Evolutionary conservation across 1,139 yeast species (phyloP).

Genomic region (Saccharomyces hybrid): DNA sequence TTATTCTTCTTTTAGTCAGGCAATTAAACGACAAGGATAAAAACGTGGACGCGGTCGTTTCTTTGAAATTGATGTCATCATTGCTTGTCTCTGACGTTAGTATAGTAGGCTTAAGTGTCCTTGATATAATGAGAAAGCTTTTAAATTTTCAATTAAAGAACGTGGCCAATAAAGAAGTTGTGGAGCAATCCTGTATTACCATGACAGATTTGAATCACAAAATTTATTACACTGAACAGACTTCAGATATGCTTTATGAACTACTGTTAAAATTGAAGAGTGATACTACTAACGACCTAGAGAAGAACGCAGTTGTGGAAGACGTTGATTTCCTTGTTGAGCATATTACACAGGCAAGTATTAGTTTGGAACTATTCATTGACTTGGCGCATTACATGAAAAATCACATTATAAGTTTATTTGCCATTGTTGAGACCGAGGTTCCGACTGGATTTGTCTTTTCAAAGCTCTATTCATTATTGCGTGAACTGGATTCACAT

Average conservation of each 20-base stretch:
- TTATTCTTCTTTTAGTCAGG: conserved; percentile 41
- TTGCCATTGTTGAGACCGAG: conserved; percentile 19
- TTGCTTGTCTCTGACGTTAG: conserved; percentile 72
- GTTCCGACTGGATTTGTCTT: conserved; percentile 18
- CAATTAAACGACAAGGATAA: conserved; percentile 19
- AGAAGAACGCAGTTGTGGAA: conserved; percentile 13
- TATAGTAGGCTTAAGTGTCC: conserved; percentile 82
- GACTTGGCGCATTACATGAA: conserved; percentile 21
- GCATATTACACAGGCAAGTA: conserved; percentile 16
- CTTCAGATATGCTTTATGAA: conserved; percentile 30
- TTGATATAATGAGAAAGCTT: conserved; percentile 65
- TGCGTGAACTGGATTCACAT: conserved; percentile 12
- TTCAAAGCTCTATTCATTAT: conserved; percentile 18
- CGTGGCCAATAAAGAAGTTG: conserved; percentile 24
- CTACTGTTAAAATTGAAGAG: conserved; percentile 21
- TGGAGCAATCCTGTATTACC: conserved; percentile 23
- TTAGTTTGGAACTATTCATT: conserved; percentile 23
- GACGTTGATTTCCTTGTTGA: conserved; percentile 21
- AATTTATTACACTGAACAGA: conserved; percentile 30
- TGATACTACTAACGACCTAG: conserved; percentile 7
- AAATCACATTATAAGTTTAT: conserved; percentile 10
- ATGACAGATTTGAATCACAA: conserved; percentile 27
- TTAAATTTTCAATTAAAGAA: conserved; percentile 47
- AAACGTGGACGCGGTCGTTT: conserved; percentile 26
- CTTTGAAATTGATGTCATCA: conserved; percentile 51